Conservation (phyloP, 768 basidiomycete genomes). For the Lyophyllum semitale region DNA sequence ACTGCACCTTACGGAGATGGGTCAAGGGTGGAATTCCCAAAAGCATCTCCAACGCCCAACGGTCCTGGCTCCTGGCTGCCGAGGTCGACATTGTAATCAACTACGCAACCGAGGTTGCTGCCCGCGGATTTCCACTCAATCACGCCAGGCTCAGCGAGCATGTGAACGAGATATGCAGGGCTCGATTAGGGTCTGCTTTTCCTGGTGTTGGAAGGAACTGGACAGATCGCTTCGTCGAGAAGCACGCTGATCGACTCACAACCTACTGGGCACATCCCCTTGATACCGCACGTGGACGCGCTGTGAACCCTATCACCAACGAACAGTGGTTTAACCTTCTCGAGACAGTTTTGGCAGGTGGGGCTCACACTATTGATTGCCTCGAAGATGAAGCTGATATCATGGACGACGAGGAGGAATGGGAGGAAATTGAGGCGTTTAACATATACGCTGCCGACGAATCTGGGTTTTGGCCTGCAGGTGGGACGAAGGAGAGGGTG, state of each 20-base stretch:
- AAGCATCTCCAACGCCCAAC: not conserved
- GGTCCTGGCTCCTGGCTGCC: not conserved
- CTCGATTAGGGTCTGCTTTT: not conserved
- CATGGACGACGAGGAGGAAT: conserved; percentile 15
- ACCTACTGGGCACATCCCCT: conserved; percentile 34
- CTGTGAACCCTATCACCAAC: conserved; percentile 29
- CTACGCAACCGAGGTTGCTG: not conserved
- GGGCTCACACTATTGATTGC: too few relatives aligned
- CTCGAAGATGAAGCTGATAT: conserved; percentile 18
- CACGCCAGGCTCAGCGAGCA: conserved; percentile 1
- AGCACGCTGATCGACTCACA: conserved; percentile 18
- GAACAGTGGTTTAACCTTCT: conserved; percentile 34
- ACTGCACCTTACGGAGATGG: not conserved
- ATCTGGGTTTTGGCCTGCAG: conserved; percentile 27
- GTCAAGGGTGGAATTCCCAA: not conserved
- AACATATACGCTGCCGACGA: conserved; percentile 39
- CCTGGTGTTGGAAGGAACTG: conserved; percentile 6
- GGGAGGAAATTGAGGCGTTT: too few relatives aligned
- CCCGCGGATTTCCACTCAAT: not conserved
- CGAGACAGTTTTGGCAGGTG: conserved; percentile 23
- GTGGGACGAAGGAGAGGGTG: conserved; percentile 27
- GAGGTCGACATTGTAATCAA: not conserved
- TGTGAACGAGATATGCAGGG: not conserved
- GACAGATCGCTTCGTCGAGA: conserved; percentile 5
- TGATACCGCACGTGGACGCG: conserved; percentile 27